Base-by-base conservation (phyloP, 106 monocot genomes). In the Dioscorea dumetorum region DNA sequence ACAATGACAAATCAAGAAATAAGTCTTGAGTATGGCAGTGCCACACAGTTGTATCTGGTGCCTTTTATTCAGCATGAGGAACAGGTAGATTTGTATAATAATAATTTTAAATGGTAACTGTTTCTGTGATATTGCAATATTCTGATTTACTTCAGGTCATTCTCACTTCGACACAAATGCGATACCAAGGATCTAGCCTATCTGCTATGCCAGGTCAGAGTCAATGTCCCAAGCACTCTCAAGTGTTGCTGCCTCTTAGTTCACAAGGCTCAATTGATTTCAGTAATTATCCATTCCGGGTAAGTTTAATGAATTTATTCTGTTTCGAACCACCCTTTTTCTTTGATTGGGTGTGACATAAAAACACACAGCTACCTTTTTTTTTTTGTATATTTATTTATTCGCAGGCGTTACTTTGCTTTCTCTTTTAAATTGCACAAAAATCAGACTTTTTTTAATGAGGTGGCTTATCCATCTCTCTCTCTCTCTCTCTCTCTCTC, bases 21-120 rank as follows among this genome's bases (percentile, higher is more conserved):
- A 57, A 89, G 89, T 76, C 82, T 97, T 69, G 97, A 97, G 74
- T 97, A 89, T 83, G 97, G 97, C 23, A 89, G 91, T 77, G 82
- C 82, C 35, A 97, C 97, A 74, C 88, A 88, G 24, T 76, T 97
- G 70, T 97, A 92, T 67, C 49, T 92, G 70, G 89, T 97, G 21
- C 97, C 97, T 58, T 78, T 80, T 57, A 53, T 87, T 78, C 87
- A 84, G 61, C 88, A 84, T 32, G 92, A 97, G 53, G 97, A 92
- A 68, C 86, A 87, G 75, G 97, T 97, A 75, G 8, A 66, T 35
- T 32, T 14, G 18, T 60, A 62, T 58, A 22, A 17, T 31, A 23
- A 34, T 15, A 18, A 22, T 70, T 21, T 20, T 57, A 32, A 23
- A 34, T 66, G 12, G 15, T n/a, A 53, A 63, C 5, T 21, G 14